Conservation (phyloP, 495 filamentous ascomycete genomes). For the Physcia stellaris region DNA sequence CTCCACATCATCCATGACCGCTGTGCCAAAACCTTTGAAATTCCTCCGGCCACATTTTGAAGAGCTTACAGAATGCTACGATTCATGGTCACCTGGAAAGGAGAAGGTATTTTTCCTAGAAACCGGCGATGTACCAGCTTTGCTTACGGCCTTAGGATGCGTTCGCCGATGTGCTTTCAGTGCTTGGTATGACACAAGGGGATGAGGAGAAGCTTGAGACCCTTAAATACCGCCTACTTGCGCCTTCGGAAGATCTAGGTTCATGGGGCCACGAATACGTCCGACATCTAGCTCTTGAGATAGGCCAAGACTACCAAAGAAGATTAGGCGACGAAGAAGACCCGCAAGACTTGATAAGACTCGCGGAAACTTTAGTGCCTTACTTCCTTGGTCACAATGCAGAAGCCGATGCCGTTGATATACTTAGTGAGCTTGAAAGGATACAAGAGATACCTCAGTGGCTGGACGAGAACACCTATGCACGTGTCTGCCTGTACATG, state of each 20-base stretch:
- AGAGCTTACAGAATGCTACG: slow-evolving; percentile 70
- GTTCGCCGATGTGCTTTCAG: slow-evolving; percentile 88
- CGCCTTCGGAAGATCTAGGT: slow-evolving; percentile 80
- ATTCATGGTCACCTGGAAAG: slow-evolving; percentile 69
- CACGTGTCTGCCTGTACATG: slow-evolving; percentile 92
- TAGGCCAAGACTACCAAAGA: slow-evolving; percentile 83
- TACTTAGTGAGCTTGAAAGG: slow-evolving; percentile 92
- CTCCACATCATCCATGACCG: slow-evolving; percentile 97
- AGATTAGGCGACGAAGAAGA: slow-evolving; percentile 52
- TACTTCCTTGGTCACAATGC: slow-evolving; percentile 96
- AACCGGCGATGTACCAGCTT: too few relatives aligned
- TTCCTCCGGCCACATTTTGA: slow-evolving; percentile 94
- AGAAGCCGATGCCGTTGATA: slow-evolving; percentile 93
- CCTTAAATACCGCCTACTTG: slow-evolving; percentile 83
- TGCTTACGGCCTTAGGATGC: too few relatives aligned
- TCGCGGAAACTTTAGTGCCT: slow-evolving; percentile 74
- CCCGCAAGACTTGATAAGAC: slow-evolving; percentile 60
- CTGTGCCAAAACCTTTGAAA: slow-evolving; percentile 94
- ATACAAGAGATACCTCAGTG: slow-evolving; percentile 84
- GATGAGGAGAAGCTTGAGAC: slow-evolving; percentile 93
- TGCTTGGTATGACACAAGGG: slow-evolving; percentile 97
- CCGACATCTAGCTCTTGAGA: slow-evolving; percentile 86
- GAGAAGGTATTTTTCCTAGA: too few relatives aligned
- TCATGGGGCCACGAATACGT: slow-evolving; percentile 99
- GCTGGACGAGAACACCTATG: slow-evolving; percentile 87